Conservation (phyloP, 768 basidiomycete genomes). For the Tylopilus subfusipes region DNA sequence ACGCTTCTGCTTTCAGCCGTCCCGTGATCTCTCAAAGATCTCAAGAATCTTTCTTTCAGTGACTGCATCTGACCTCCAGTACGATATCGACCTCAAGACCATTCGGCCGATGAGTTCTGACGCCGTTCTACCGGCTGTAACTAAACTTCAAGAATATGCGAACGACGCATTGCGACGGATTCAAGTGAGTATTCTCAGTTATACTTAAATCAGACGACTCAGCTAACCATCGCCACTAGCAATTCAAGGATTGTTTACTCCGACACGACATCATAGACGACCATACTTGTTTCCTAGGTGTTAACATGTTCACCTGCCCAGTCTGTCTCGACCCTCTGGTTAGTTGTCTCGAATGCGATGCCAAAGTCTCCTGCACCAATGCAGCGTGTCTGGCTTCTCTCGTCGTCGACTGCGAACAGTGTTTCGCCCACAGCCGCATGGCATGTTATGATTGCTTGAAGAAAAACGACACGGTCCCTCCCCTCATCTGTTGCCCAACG, state of each 20-base stretch:
- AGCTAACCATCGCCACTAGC: constrained; percentile 1
- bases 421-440: constrained; percentile 3
- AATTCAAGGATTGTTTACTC: constrained; percentile 8
- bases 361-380: constrained; percentile 1
- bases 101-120: background rate
- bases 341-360: constrained; percentile 10
- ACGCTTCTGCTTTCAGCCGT: constrained; percentile 15
- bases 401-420: background rate
- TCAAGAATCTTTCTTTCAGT: constrained; percentile 13
- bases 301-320: constrained; percentile 16
- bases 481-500: constrained; percentile 5
- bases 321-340: background rate
- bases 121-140: background rate
- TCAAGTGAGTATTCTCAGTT: background rate
- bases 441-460: constrained; percentile 5
- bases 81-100: constrained; percentile 12
- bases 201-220: background rate
- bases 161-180: constrained; percentile 1
- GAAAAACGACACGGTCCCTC: background rate
- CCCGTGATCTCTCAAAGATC: constrained; percentile 9
- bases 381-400: background rate
- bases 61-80: background rate
- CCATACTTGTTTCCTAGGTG: background rate
- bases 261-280: background rate
- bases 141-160: constrained; percentile 12